Evolutionary conservation across 1,139 yeast genomes (phyloP), one percentile per base, ranked within the genome.

Genomic region (Geotrichum siamense): DNA sequence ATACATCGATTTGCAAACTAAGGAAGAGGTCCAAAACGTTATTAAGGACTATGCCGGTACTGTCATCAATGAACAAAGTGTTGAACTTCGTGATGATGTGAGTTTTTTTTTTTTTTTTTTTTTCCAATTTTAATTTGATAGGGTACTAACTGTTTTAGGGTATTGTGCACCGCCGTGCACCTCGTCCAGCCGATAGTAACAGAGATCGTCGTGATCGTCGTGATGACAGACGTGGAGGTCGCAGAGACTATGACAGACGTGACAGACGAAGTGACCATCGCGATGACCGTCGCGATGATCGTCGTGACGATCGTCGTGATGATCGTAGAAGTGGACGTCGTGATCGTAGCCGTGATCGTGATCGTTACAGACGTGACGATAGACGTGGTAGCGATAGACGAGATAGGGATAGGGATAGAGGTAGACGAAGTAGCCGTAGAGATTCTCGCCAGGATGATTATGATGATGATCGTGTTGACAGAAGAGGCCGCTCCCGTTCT

Each of bases 331-430:
- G 69, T 82, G 48, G 81, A 76, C 58, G 94, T 80, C 47, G 86
- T 82, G 59, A 71, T 83, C 64, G 79, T 74, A 50, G 74, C 73
- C 48, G 86, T 83, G 60, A 71, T 84, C 64, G 79, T 74, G 50
- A 74, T 73, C 53, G 84, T 93, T 41, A 67, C 84, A 51, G 44
- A 43, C 43, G 37, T 8, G 37, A 53, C 37, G 45, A 50, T 37
- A 48, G 45, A 32, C 45, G 49, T 36, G 34, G 57, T 12, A 56
- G 52, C 20, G 47, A 53, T 26, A 49, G 55, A 13, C 45, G 53
- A 9, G 48, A 41, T n/a, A 45, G 51, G 27, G 29, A 50, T 23
- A 31, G 53, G 20, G 44, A 41, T 38, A 46, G 47, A 16, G 37
- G 44, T 26, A 44, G 59, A 16, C 42, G 47, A 32, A 43, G 41